A percentile compares a stretch with the other conserved stretches of the same genome.
Conservation (phyloP, 208 protist genomes). For the Phytomonas sp. region DNA sequence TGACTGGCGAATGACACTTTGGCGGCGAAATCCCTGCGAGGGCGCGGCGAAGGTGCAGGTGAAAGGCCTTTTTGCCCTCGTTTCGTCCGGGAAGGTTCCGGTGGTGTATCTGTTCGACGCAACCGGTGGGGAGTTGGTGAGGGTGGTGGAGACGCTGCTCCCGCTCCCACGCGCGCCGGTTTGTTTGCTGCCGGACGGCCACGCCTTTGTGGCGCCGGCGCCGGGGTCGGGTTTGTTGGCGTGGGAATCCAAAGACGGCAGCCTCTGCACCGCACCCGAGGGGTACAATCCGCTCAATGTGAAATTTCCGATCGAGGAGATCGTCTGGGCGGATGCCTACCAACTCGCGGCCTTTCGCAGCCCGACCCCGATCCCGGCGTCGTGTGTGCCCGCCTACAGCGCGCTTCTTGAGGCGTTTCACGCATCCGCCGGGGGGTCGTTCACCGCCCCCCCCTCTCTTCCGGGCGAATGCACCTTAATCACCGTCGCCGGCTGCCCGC, state of each 20-base stretch:
- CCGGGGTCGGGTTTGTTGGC: constrained; percentile 19
- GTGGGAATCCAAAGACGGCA: constrained; percentile 66
- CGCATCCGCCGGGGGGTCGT: constrained; percentile 8
- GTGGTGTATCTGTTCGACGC: constrained; percentile 58
- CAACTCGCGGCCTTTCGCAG: constrained; percentile 47
- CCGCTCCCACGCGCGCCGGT: constrained; percentile 23
- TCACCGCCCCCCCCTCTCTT: constrained; percentile 10
- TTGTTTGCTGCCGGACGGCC: constrained; percentile 53
- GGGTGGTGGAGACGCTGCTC: constrained; percentile 36
- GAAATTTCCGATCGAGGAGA: constrained; percentile 27
- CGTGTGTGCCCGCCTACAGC: constrained; percentile 10
- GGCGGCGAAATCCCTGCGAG: constrained; percentile 32
- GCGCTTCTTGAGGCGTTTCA: constrained; percentile 13
- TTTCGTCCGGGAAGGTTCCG: constrained; percentile 38
- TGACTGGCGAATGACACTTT: constrained; percentile 53
- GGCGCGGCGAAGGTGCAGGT: constrained; percentile 46
- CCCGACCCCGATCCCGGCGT: constrained; percentile 14
- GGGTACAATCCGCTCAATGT: constrained; percentile 34
- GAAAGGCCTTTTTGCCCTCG: constrained; percentile 28
- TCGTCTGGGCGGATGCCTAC: constrained; percentile 46
- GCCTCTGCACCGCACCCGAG: constrained; percentile 30
- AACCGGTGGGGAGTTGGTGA: constrained; percentile 33
- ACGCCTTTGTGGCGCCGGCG: constrained; percentile 47
- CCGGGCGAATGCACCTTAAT: constrained; percentile 39
- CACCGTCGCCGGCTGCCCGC: constrained; percentile 32